Evolutionary conservation across 73 alveolate species (phyloP), one percentile per base, ranked within the genome.

Genomic region (Stentor roeselii): DNA sequence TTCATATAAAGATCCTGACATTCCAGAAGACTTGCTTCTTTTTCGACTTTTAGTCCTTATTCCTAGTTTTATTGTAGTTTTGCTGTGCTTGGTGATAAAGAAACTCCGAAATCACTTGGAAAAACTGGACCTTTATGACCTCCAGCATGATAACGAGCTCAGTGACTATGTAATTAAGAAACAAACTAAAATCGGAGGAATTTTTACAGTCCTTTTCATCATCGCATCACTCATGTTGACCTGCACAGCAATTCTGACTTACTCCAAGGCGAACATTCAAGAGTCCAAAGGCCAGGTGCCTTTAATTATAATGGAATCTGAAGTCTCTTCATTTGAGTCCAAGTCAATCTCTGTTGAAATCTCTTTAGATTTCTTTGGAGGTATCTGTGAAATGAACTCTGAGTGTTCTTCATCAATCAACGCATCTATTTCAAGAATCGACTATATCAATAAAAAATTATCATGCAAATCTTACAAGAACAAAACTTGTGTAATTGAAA

Each of bases 161-260:
- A 21, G 67, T 50, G 67, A 11, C 30, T 21, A 6, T 50, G 21
- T 50, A 21, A 50, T 50, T 30, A 30, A 0, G 50, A 67, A 67
- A 67, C 14, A n/a, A 67, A 67, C 80, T 30, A 67, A 30, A 40
- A 21, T 67, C 34, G 80, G 80, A 21, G 80, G 50, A 2, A 21
- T 32, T 67, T 67, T 67, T 67, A 30, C 80, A 1, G 1, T 67
- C 21, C 21, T 67, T 0, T 67, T 67, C 1, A 67, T 67, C n/a
- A 14, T 67, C 2, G 50, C 34, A 34, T 15, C 41, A 30, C 27
- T 67, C 14, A 32, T n/a, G 34, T 11, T 67, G 80, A 2, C 34
- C 14, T 30, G 37, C 50, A 30, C 41, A 1, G 80, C 21, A 34
- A 2, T 0, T 0, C 14, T 67, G 41, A 67, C 21, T 21, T 67